Evolutionary conservation across 495 filamentous ascomycete species (phyloP), one percentile per base, ranked within the genome.

Genomic region (Collariella sp.): DNA sequence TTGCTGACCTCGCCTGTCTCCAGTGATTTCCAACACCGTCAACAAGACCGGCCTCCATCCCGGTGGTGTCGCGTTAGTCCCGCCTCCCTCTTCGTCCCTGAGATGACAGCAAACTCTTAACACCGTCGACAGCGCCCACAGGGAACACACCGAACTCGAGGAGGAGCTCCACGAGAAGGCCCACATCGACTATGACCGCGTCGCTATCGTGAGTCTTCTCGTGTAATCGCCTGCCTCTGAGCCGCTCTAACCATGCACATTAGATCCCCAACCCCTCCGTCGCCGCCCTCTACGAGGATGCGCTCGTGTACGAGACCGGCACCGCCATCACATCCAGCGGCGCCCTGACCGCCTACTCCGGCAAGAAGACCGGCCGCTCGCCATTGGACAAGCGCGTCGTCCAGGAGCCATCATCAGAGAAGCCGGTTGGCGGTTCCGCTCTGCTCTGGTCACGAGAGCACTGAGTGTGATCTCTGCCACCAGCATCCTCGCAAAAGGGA

Each of bases 131-230:
- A 94, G 89, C 67, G 87, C 90, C 34, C 77, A 85, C 69, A 76
- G 77, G 62, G 85, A 93, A 66, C 91, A 96, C 81, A 96, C 91
- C 29, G 91, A 96, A 70, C 81, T 96, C 50, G 75, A 97, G 74
- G 90, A 96, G 77, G 89, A 96, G 70, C 84, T 98, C 39, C 91
- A 97, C 71, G 89, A 97, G 74, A 90, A 88, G 70, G 94, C 93
- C 62, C 90, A 97, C 79, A 97, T 98, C 74, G 93, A 98, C 83
- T 98, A 97, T 69, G 88, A 96, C 73, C 86, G 94, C 62, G 93
- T 98, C 62, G 87, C 94, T 54, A 98, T 98, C 78, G 91, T 95
- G 45, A 65, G 54, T 56, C 11, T 19, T 7, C n/a, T 41, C 35
- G 2, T 7, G 4, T 55, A 10, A 6, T 15, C 13, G 15, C 7